Conservation (phyloP, 306 rosid genomes). For the Fagus crenata region DNA sequence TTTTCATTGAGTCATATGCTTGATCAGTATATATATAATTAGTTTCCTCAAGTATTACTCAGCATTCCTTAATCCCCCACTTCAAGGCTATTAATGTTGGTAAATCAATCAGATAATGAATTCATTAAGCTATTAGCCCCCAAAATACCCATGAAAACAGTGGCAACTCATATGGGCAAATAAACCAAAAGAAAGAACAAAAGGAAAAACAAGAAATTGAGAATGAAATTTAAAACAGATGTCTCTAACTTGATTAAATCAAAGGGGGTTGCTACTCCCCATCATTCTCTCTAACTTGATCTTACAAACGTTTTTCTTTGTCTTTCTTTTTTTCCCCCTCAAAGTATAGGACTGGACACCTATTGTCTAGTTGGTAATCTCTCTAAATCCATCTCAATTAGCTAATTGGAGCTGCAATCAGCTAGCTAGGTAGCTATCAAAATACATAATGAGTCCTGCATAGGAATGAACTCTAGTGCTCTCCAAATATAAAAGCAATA, state of each 20-base stretch:
- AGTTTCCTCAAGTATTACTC: not conserved
- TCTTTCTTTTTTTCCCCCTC: not conserved
- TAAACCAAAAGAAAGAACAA: not conserved
- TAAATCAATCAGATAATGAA: no score
- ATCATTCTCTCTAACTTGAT: not conserved
- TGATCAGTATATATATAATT: not conserved
- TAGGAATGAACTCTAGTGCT: not conserved
- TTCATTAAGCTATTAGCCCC: no score
- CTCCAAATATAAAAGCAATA: no score
- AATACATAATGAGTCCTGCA: not conserved
- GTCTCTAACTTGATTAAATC: not conserved
- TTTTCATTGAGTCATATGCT: not conserved
- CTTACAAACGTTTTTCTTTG: no score
- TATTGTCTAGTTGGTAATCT: not conserved
- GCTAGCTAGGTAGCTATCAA: not conserved
- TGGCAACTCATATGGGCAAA: not conserved
- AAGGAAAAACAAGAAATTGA: constrained; percentile 7
- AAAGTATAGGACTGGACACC: not conserved
- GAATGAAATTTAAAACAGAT: constrained; percentile 2
- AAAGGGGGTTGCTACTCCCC: not conserved
- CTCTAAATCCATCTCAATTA: not conserved
- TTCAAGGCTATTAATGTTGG: no score
- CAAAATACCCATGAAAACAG: no score
- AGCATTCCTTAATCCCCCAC: no score
- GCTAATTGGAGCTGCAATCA: not conserved